Base-by-base conservation (phyloP, 2,329 filamentous ascomycete genomes). In the Colletotrichum cereale region DNA sequence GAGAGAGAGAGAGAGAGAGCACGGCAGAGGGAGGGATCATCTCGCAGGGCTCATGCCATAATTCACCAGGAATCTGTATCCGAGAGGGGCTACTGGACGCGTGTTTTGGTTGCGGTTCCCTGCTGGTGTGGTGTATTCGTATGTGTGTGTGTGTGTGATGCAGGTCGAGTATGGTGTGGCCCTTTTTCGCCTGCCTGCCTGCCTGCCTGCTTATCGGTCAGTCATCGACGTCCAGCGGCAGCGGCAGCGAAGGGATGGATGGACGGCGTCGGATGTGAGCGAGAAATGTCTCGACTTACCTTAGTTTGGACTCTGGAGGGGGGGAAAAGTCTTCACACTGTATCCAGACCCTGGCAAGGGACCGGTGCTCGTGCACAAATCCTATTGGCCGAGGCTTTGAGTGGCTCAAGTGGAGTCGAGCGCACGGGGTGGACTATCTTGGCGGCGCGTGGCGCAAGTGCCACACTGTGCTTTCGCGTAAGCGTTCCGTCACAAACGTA, bases 401-500 rank as follows among this genome's bases (percentile, higher is more conserved):
- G 52, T 63, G 65, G 65, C 64, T 63, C 42, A 11, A 55, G 44
- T 58, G 58, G 66, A 34, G n/a, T 29, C 38, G 18, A 50, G 64
- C 57, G 58, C 68, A 34, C 24, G 36, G 24, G 40, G 60, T 60
- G 53, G 65, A 38, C 36, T 68, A 58, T 68, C 68, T 68, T 71
- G 65, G 68, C 68, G 31, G 65, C 65, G 64, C 68, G 60, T 63
- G 68, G 68, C 68, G 68, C 58, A 60, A 8, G 52, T 68, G 68
- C 68, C 68, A 71, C 63, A 71, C 68, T 60, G 58, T 60, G 65
- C 52, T 34, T 60, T 71, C 68, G 68, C 68, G 65, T 68, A 68
- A 71, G 42, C 29, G 42, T 63, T 71, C 68, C 68, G 67, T 52
- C 61, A 38, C 44, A 42, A 34, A 61, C 58, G 47, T 34, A 38